These are phyloP conservation scores for Gardenia jasminoides DNA, from an alignment of 257 asterid species.

Conservation along the genomic window DNA sequence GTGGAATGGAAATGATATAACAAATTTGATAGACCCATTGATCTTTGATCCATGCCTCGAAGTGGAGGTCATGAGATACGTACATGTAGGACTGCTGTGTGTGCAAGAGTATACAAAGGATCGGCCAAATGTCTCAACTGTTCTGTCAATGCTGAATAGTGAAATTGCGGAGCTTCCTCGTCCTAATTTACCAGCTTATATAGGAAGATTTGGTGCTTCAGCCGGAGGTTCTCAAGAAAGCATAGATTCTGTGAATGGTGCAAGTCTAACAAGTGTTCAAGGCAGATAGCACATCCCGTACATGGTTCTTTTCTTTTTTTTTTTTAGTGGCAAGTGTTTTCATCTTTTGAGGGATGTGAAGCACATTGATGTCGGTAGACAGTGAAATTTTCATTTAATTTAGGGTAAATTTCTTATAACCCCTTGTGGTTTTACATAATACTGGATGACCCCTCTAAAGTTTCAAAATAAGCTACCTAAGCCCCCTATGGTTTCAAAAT, in stretches of 20 bases:
- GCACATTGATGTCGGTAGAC: no score
- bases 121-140: constrained; percentile 47
- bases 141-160: constrained; percentile 53
- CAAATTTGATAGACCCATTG: constrained; percentile 36
- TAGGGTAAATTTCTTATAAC: no score
- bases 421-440: no score
- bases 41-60: constrained; percentile 20
- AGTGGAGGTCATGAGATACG: constrained; percentile 45
- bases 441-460: no score
- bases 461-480: no score
- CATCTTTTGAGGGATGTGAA: no score
- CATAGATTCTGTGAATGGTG: constrained; percentile 31
- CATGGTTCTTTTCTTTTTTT: no score
- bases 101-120: constrained; percentile 58
- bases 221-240: constrained; percentile 34
- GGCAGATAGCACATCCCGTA: constrained; percentile 28
- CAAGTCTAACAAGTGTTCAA: constrained; percentile 33
- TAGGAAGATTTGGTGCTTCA: constrained; percentile 16
- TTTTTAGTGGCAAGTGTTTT: no score
- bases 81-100: constrained; percentile 60
- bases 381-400: no score
- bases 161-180: constrained; percentile 45
- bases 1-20: constrained; percentile 41
- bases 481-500: no score
- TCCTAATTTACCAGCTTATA: constrained; percentile 48